Base-by-base conservation (phyloP, 352 stramenopile species). In the Halophytophthora batemanensis region DNA sequence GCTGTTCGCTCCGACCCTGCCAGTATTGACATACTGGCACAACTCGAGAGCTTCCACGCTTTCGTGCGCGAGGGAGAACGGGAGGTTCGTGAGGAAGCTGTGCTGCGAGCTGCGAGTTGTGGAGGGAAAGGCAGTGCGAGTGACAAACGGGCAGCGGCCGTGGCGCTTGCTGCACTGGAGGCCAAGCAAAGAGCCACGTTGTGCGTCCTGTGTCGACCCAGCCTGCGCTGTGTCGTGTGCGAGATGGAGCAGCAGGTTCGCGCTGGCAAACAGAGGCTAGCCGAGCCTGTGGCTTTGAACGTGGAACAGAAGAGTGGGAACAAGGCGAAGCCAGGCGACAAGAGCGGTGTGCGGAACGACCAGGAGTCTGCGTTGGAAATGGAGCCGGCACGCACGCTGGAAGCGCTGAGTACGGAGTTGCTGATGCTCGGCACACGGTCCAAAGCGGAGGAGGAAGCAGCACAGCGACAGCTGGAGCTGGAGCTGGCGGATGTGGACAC, bases 21-120 rank as follows among this genome's bases (percentile, higher is more conserved):
- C 1, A 74, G 44, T 60, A 18, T 76, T 7, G 70, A 56, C 48
- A 57, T 87, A 2, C 52, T 93, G 2, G 34, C 79, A 35, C 79
- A 93, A 42, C 53, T 89, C 22, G 77, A 84, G 35, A 86, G 79
- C 2, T 92, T 82, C 46, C 79, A 88, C 23, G 51, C 70, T 43
- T 88, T 77, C 46, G 50, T 74, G 11, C 38, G 52, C 14, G 56
- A 70, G 13, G 56, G 63, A 43, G 43, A 56, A 19, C 17, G 45
- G n/a, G 37, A 57, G 45, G 19, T 40, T 38, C 48, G 45, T 28
- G 50, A 45, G 5, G 39, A 62, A 45, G 49, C 57, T 38, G 23
- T 48, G 2, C 34, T 72, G 50, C 56, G 62, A 44, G 22, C 45
- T 3, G 43, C 53, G 2, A 42, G 25, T 29, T 35, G 53, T 15